These are phyloP conservation scores for Solanum ahanhuiri DNA, from an alignment of 257 asterid genomes.

Conservation along the genomic window DNA sequence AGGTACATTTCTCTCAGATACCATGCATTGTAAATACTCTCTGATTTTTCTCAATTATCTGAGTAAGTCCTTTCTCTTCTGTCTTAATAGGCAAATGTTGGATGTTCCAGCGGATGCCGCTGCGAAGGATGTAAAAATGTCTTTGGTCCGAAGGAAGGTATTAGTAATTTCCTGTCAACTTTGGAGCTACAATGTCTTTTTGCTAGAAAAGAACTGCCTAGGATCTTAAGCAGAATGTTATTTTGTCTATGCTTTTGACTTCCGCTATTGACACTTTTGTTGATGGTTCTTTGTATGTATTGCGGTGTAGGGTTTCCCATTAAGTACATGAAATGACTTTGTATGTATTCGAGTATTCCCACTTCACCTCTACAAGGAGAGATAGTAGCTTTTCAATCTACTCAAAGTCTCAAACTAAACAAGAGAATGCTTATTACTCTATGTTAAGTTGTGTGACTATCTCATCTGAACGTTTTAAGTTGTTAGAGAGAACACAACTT, in stretches of 20 bases:
- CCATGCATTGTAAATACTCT: neutral
- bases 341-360: neutral
- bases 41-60: neutral
- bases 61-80: neutral
- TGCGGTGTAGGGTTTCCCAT: neutral
- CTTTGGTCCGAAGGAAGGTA: slow-evolving; percentile 68
- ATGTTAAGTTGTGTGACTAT: neutral
- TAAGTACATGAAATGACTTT: neutral
- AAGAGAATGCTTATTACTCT: neutral
- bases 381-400: neutral
- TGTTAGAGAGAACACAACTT: neutral
- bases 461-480: neutral
- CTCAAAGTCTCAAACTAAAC: neutral
- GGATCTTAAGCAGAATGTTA: neutral
- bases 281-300: neutral
- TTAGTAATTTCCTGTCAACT: neutral
- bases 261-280: neutral
- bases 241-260: neutral
- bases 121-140: slow-evolving; percentile 79
- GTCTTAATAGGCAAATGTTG: slow-evolving; percentile 54
- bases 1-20: slow-evolving; percentile 23
- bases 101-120: slow-evolving; percentile 81
- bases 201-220: neutral
- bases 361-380: neutral
- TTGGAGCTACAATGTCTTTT: neutral